phyloP scores from a whole-genome alignment of 495 filamentous ascomycete species.

The Hyphodiscus hymeniophilus region DNA sequence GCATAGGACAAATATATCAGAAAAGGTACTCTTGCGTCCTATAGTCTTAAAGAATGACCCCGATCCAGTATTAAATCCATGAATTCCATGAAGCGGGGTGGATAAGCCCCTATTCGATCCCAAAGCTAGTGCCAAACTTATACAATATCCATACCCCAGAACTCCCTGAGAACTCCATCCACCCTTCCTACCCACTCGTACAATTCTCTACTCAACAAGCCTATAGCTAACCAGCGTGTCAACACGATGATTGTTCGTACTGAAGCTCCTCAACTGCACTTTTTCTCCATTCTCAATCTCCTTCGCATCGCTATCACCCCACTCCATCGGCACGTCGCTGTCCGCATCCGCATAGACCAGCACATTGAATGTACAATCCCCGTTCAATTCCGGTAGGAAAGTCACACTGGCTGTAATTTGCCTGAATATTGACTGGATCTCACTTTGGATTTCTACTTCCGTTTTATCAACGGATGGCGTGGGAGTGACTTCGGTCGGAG shows the following conservation, averaged over 20 bases:
- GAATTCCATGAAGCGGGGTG: too few relatives aligned
- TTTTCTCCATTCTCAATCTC: conserved; percentile 95
- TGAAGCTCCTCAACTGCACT: conserved; percentile 91
- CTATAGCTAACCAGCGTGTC: conserved; percentile 94
- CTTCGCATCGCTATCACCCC: conserved; percentile 97
- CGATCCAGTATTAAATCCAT: too few relatives aligned
- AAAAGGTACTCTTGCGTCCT: too few relatives aligned
- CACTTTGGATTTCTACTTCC: conserved; percentile 85
- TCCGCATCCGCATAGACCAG: conserved; percentile 96
- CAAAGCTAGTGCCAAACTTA: too few relatives aligned
- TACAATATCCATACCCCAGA: neutral
- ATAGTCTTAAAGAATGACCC: too few relatives aligned
- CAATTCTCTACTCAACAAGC: conserved; percentile 36
- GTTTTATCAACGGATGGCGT: conserved; percentile 58
- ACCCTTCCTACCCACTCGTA: neutral
- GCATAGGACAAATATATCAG: too few relatives aligned
- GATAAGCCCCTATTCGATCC: too few relatives aligned
- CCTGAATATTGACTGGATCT: conserved; percentile 92
- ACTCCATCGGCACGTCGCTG: conserved; percentile 94
- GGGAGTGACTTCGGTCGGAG: conserved; percentile 28
- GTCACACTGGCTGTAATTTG: conserved; percentile 98
- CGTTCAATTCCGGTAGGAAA: conserved; percentile 86
- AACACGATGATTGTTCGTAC: conserved; percentile 85
- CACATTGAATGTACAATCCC: conserved; percentile 97
- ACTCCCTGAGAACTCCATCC: conserved; percentile 3